Conservation (phyloP, 768 basidiomycete genomes). For the Lentinula edodes region DNA sequence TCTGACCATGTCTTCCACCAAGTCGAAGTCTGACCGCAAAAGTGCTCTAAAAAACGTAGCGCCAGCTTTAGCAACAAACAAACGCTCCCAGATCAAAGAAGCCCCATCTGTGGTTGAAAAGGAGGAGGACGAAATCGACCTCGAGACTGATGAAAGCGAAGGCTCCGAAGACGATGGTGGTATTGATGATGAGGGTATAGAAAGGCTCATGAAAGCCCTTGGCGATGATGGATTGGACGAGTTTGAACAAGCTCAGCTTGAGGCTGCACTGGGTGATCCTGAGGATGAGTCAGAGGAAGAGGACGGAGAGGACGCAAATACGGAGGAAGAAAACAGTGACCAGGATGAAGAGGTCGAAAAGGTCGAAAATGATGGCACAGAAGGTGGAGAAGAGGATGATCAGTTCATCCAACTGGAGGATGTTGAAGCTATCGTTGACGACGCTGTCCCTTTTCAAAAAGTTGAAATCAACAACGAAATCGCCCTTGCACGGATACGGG, state of each 20-base stretch:
- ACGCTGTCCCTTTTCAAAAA: conserved; percentile 78
- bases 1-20: background rate
- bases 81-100: background rate
- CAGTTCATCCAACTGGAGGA: conserved; percentile 64
- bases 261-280: conserved; percentile 29
- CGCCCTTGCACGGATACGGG: conserved; percentile 76
- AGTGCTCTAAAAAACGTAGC: background rate
- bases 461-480: conserved; percentile 75
- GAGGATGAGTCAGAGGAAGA: conserved; percentile 22
- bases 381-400: conserved; percentile 31
- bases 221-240: conserved; percentile 67
- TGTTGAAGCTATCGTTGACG: conserved; percentile 69
- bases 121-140: background rate
- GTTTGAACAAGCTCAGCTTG: conserved; percentile 53
- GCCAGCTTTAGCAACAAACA: background rate
- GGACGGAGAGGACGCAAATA: conserved; percentile 19
- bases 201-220: conserved; percentile 47
- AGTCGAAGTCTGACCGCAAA: background rate
- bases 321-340: conserved; percentile 17
- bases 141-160: conserved; percentile 6
- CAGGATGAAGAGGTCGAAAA: conserved; percentile 28
- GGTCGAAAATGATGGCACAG: conserved; percentile 23
- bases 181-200: conserved; percentile 54
- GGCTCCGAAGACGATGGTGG: conserved; percentile 34
- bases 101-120: background rate